phyloP scores from a whole-genome alignment of 495 filamentous ascomycete genomes.

The Cercophora scortea region DNA sequence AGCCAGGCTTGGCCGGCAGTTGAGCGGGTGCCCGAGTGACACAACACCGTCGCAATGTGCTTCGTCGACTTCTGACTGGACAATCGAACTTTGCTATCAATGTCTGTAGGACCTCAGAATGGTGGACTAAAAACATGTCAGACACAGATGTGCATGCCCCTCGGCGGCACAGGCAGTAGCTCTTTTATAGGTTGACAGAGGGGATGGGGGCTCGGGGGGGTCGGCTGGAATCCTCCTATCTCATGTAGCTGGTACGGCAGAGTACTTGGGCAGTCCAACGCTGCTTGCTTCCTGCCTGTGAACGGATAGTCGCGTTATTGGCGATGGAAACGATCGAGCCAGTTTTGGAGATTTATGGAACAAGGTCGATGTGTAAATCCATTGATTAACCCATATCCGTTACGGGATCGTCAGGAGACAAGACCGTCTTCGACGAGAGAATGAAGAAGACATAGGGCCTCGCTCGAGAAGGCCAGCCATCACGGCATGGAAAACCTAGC shows the following conservation, averaged over 20 bases:
- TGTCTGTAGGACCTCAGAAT: background rate
- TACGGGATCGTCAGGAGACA: too few species aligned
- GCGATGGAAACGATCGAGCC: too few species aligned
- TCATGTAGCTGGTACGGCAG: background rate
- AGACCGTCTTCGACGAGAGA: too few species aligned
- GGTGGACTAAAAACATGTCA: background rate
- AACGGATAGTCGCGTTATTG: too few species aligned
- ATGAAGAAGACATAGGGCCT: too few species aligned
- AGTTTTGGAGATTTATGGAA: too few species aligned
- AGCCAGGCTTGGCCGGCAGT: constrained; percentile 7
- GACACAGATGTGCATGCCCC: background rate
- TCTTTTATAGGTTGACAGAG: background rate
- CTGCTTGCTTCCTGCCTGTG: too few species aligned
- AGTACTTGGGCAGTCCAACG: too few species aligned
- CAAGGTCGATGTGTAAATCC: too few species aligned
- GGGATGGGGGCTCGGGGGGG: background rate
- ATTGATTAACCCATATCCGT: too few species aligned
- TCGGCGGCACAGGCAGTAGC: background rate
- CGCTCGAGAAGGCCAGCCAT: too few species aligned
- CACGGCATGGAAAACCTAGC: too few species aligned
- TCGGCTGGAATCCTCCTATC: background rate
- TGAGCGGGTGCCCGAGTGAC: constrained; percentile 4
- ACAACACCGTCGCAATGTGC: constrained; percentile 1
- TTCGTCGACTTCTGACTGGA: background rate
- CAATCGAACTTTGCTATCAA: background rate